Percentiles rank a stretch among this genome's conserved stretches.
Evolutionary conservation across 768 basidiomycete genomes (phyloP).

Genomic region (Astraeus odoratus): DNA sequence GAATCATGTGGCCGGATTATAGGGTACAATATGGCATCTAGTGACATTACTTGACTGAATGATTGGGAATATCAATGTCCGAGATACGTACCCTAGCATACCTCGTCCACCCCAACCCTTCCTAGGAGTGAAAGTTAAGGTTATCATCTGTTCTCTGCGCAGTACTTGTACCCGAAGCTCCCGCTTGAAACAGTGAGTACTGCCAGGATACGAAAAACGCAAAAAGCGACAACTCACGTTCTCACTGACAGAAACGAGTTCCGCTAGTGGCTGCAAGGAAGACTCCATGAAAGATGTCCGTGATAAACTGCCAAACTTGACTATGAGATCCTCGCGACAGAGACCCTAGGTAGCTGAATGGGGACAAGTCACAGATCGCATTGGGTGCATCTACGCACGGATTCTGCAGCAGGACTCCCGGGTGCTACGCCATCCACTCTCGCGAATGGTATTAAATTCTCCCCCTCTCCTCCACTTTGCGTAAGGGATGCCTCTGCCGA

Average conservation of each 20-base stretch:
- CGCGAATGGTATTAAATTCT: conserved; percentile 52
- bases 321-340: conserved; percentile 58
- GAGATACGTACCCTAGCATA: conserved; percentile 60
- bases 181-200: conserved; percentile 34
- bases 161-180: conserved; percentile 52
- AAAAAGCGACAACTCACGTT: conserved; percentile 44
- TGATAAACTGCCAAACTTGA: conserved; percentile 66
- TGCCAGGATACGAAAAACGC: neutral
- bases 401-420: conserved; percentile 73
- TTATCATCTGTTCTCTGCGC: conserved; percentile 39
- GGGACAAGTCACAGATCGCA: neutral
- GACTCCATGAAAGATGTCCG: conserved; percentile 42
- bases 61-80: neutral
- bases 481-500: conserved; percentile 18
- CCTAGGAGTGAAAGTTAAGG: conserved; percentile 57
- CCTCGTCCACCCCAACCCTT: conserved; percentile 87
- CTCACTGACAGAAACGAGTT: conserved; percentile 70
- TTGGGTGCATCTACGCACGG: conserved; percentile 44
- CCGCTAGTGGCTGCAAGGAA: conserved; percentile 64
- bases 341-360: conserved; percentile 45
- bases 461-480: conserved; percentile 12
- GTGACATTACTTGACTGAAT: conserved; percentile 2
- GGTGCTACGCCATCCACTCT: conserved; percentile 77
- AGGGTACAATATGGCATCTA: conserved; percentile 61
- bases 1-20: conserved; percentile 15